Conservation (phyloP, 805 yeast genomes). For the Ogataea corticis region DNA sequence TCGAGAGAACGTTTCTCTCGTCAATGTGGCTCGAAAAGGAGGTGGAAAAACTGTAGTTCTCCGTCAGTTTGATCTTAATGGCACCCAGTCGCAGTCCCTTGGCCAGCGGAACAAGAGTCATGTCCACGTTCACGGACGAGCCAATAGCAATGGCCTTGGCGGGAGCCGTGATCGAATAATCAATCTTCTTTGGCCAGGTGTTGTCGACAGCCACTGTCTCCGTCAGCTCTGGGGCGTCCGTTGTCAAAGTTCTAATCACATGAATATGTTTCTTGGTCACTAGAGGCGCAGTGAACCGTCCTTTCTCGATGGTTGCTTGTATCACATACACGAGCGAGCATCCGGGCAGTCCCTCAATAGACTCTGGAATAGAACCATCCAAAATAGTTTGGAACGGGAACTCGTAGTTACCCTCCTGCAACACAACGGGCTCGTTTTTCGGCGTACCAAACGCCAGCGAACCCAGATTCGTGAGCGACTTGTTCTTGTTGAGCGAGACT, state of each 20-base stretch:
- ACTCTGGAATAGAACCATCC: constrained; percentile 84
- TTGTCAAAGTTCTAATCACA: constrained; percentile 80
- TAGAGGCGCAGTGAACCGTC: constrained; percentile 69
- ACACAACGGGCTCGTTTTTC: constrained; percentile 37
- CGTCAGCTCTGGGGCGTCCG: constrained; percentile 83
- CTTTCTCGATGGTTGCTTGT: constrained; percentile 80
- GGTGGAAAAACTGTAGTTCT: constrained; percentile 59
- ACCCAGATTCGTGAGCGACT: constrained; percentile 37
- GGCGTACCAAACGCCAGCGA: constrained; percentile 21
- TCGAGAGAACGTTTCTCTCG: constrained; percentile 59
- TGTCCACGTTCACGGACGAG: constrained; percentile 65
- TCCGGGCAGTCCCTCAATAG: constrained; percentile 86
- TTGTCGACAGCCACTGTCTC: constrained; percentile 94
- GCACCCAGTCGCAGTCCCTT: constrained; percentile 81
- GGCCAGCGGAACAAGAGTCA: constrained; percentile 72
- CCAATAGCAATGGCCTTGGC: constrained; percentile 90
- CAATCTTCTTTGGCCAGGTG: constrained; percentile 93
- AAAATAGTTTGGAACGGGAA: constrained; percentile 83
- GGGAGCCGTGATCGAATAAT: constrained; percentile 84
- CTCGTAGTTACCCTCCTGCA: constrained; percentile 80
- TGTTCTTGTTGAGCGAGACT: constrained; percentile 19
- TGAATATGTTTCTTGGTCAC: constrained; percentile 70
- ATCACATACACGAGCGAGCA: constrained; percentile 71
- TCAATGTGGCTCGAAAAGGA: constrained; percentile 57
- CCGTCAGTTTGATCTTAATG: constrained; percentile 68